These are phyloP conservation scores for Aschersonia sp. DNA, from an alignment of 2,329 filamentous ascomycete genomes.

Conservation along the genomic window DNA sequence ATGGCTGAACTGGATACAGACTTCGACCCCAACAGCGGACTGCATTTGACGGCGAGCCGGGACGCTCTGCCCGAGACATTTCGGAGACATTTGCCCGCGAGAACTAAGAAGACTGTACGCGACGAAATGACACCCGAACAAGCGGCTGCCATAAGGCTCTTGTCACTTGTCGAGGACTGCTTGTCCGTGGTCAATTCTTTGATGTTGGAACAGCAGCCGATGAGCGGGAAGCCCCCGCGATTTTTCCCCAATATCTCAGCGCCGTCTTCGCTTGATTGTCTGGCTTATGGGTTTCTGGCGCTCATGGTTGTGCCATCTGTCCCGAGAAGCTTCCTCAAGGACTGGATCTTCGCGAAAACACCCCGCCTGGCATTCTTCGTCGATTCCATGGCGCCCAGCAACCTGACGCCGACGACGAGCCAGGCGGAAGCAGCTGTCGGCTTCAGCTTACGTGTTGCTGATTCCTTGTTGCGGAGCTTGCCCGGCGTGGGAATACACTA, in stretches of 20 bases:
- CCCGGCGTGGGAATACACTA: constrained; percentile 22
- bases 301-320: constrained; percentile 46
- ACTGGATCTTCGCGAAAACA: constrained; percentile 22
- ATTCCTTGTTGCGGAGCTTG: constrained; percentile 19
- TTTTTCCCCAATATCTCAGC: constrained; percentile 14
- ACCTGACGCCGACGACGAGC: constrained; percentile 2
- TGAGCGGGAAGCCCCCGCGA: constrained; percentile 11
- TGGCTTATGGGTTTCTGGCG: constrained; percentile 66
- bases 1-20: constrained; percentile 55
- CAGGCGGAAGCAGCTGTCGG: constrained; percentile 7
- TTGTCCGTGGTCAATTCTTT: constrained; percentile 56
- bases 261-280: constrained; percentile 48
- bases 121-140: constrained; percentile 56
- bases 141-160: constrained; percentile 59
- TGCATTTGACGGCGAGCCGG: constrained; percentile 21
- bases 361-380: constrained; percentile 18
- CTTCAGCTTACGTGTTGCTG: constrained; percentile 16
- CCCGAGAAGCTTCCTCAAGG: constrained; percentile 24
- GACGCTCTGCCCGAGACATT: constrained; percentile 25
- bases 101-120: constrained; percentile 41
- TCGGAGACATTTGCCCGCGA: constrained; percentile 20
- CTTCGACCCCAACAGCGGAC: constrained; percentile 21
- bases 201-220: constrained; percentile 9
- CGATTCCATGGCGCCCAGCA: constrained; percentile 12
- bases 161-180: constrained; percentile 55